Conservation (phyloP, 2,329 filamentous ascomycete genomes). For the Xylariaceae sp. region DNA sequence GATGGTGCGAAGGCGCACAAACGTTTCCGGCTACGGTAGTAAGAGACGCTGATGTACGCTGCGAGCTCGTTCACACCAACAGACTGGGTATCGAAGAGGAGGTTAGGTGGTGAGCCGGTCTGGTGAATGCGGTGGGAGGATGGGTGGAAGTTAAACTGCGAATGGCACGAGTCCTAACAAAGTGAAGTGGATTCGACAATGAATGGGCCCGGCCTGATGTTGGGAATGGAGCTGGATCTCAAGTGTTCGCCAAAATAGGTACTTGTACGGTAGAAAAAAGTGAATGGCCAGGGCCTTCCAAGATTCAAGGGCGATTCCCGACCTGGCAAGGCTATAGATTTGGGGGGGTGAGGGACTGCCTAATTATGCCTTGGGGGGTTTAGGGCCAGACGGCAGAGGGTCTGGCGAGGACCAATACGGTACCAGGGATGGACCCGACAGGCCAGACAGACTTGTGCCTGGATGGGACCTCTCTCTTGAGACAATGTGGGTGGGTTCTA, state of each 20-base stretch:
- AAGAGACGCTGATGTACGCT: neutral
- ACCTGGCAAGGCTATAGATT: conserved; percentile 23
- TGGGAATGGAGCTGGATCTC: conserved; percentile 33
- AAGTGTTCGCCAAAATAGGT: conserved; percentile 31
- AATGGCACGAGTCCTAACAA: conserved; percentile 14
- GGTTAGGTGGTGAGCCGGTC: neutral
- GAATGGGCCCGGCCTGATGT: conserved; percentile 30
- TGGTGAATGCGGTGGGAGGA: conserved; percentile 15
- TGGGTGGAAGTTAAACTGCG: conserved; percentile 5
- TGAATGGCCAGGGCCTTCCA: conserved; percentile 16
- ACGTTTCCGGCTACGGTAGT: conserved; percentile 29
- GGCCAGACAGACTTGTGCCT: conserved; percentile 14
- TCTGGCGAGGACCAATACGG: conserved; percentile 23
- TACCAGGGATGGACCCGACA: conserved; percentile 16
- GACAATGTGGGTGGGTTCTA: conserved; percentile 14
- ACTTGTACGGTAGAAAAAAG: conserved; percentile 24
- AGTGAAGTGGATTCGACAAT: conserved; percentile 22
- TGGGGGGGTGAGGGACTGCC: conserved; percentile 17
- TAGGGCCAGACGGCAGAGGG: conserved; percentile 11
- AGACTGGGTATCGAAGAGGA: neutral
- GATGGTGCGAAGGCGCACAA: conserved; percentile 11
- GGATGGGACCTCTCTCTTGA: conserved; percentile 14
- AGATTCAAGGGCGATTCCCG: conserved; percentile 20
- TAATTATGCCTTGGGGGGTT: conserved; percentile 17
- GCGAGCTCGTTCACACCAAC: conserved; percentile 1